Conservation (phyloP, 2,329 filamentous ascomycete genomes). For the Nothomitra cinnamomea region DNA sequence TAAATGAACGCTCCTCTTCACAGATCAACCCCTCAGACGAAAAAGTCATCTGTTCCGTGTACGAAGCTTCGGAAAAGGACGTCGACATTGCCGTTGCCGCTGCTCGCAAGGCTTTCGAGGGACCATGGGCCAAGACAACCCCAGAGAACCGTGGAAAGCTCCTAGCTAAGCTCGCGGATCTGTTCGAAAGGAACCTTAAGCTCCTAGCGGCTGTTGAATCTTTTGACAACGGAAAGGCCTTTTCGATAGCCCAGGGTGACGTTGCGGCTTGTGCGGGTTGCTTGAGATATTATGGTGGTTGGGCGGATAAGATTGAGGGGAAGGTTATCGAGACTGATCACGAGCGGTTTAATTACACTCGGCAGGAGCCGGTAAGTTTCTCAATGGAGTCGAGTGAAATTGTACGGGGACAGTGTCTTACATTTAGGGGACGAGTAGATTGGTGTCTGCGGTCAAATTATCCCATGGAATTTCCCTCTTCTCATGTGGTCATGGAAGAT, state of each 20-base stretch:
- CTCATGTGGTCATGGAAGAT: constrained; percentile 77
- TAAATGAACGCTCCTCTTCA: neutral
- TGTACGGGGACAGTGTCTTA: constrained; percentile 11
- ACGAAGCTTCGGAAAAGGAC: constrained; percentile 80
- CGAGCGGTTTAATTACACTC: constrained; percentile 71
- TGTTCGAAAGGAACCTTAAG: constrained; percentile 63
- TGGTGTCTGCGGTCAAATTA: constrained; percentile 73
- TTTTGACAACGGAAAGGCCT: constrained; percentile 75
- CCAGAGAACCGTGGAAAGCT: constrained; percentile 54
- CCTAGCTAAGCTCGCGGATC: constrained; percentile 60
- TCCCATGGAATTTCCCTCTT: constrained; percentile 78
- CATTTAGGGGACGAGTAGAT: constrained; percentile 24
- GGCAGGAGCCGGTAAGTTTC: constrained; percentile 48
- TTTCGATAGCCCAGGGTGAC: constrained; percentile 60
- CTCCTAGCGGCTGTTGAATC: constrained; percentile 69
- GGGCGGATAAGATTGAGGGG: constrained; percentile 82
- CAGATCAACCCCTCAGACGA: constrained; percentile 69
- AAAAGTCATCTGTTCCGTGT: constrained; percentile 65
- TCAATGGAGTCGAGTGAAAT: neutral
- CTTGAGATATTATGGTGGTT: constrained; percentile 77
- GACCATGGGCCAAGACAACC: constrained; percentile 47
- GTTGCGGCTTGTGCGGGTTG: constrained; percentile 48
- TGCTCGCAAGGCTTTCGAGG: constrained; percentile 73
- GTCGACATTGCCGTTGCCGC: constrained; percentile 63
- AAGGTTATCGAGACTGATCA: constrained; percentile 67